Base-by-base conservation (phyloP, 1,284 basidiomycete species). In the Moesziomyces aphidis region DNA sequence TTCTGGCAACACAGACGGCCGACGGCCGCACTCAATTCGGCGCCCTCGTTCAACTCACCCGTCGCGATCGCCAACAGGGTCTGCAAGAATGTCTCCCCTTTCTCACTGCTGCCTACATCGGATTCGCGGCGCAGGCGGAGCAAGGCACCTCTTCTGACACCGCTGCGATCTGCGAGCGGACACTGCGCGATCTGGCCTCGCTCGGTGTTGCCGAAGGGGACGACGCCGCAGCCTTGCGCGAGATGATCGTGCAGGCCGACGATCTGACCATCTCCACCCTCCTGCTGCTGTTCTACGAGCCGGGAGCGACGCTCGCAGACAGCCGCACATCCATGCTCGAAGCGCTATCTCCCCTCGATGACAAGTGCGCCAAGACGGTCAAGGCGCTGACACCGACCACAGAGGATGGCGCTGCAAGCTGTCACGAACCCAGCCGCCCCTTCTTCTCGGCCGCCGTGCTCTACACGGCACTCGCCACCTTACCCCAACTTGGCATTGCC, bases 71-170 rank as follows among this genome's bases (percentile, higher is more conserved):
- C 8, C 76, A 81, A 3, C 87, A 91, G 9, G 92, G 90, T 6
- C 84, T 91, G 53, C 85, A 85, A 21, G 87, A 88, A 55, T 93
- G 91, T 78, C 90, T 94, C 65, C 89, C 91, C 5, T 90, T 91
- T 51, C 88, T 92, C 50, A 86, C 93, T 34, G 92, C 90, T 0
- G 88, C 89, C 70, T 87, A 89, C 61, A 87, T 91, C 50, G 87
- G 88, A 8, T 86, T 86, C 26, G 88, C 86, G 76, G 80, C 89
- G 15, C 85, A 88, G 48, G 42, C 55, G 0, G 52, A 31, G 62
- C 73, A 15, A 56, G 67, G 45, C 23, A 36, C 42, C n/a, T n/a
- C n/a, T 6, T 8, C 26, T 10, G 54, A 65, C 22, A 15, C 46
- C 13, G 15, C 48, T 3, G 44, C 13, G 24, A 46, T 66, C 44